Base-by-base conservation (phyloP, 495 filamentous ascomycete genomes). In the Neurospora africana region DNA sequence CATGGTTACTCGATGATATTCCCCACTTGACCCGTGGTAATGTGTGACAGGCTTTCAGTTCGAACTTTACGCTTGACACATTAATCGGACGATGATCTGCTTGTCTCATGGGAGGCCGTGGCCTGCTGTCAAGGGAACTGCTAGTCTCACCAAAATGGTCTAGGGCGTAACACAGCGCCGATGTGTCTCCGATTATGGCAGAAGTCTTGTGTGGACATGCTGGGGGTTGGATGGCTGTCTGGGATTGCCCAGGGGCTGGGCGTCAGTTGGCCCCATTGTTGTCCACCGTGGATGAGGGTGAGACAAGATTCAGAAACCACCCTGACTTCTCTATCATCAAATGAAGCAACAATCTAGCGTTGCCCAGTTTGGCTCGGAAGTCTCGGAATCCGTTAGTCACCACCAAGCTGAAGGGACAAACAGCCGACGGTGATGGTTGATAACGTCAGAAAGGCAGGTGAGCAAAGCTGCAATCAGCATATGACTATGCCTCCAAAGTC, bases 91-190 rank as follows among this genome's bases (percentile, higher is more conserved):
- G 73, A 43, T 69, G 41, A 69, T 71, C 71, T 71, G 75, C 73
- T 73, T 73, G 75, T 73, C 73, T 75, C 75, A 76, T 73, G 58
- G 68, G 47, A 71, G 65, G 41, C 69, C 15, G 61, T 70, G 21
- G 72, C 35, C 39, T 65, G 58, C 71, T 76, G 75, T 73, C 71
- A 75, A 75, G 71, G 73, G 69, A 70, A 75, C 41, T 44, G 69
- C 67, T 70, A 61, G 75, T 76, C 69, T 74, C 75, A 76, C 75
- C 40, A 68, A 68, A 41, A 13, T 65, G 53, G 27, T 65, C 53
- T 30, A 35, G 53, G 53, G 53, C 7, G 53, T 65, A 65, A 35
- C 53, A 65, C 53, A 15, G 53, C 53, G 53, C 53, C 53, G 53
- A 65, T 65, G 53, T 65, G 53, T 65, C 53, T 65, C 53, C 53